Base-by-base conservation (phyloP, 179 eudicot genomes). In the Gypsophila paniculata region DNA sequence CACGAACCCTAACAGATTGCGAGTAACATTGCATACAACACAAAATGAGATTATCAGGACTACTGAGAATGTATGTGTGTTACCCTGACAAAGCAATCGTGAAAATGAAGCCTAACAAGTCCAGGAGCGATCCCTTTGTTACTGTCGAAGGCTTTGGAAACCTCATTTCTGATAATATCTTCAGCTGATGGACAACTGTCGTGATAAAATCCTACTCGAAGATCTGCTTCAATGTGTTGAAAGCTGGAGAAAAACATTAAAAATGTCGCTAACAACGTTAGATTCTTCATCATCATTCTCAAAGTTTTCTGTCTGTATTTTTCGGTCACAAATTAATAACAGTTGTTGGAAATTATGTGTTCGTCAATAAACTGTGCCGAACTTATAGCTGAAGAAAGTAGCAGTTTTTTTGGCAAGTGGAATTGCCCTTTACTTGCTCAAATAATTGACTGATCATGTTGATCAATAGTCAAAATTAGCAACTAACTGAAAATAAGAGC, bases 31-130 rank as follows among this genome's bases (percentile, higher is more conserved):
- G 34, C 34, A 4, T 4, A 19, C 8, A 18, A 54, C 22, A 54
- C 23, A 54, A 0, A 54, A 54, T 19, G 19, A n/a, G 59, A 18
- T n/a, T 21, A n/a, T n/a, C 5, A 54, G 34, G 34, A 29, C 7
- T 23, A 58, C 62, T 0, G 62, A 54, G 59, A 58, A 19, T 22
- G 29, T 36, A 63, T 5, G n/a, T 5, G n/a, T 29, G 34, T 57
- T 76, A 81, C 86, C 80, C 80, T 72, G 21, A 81, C 80, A 68
- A 83, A 76, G 52, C 82, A 78, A 57, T 83, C 86, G 59, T 83
- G 86, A 63, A 83, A 83, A 52, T 80, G 82, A 66, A 80, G 38
- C 72, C 82, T 75, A 8, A 78, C 1, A 26, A 83, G 78, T 22
- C 84, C 84, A 61, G 82, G 70, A 60, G 84, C 86, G 25, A 74